Evolutionary conservation across 1,284 basidiomycete species (phyloP).

Genomic region (Cystobasidium pallidum): DNA sequence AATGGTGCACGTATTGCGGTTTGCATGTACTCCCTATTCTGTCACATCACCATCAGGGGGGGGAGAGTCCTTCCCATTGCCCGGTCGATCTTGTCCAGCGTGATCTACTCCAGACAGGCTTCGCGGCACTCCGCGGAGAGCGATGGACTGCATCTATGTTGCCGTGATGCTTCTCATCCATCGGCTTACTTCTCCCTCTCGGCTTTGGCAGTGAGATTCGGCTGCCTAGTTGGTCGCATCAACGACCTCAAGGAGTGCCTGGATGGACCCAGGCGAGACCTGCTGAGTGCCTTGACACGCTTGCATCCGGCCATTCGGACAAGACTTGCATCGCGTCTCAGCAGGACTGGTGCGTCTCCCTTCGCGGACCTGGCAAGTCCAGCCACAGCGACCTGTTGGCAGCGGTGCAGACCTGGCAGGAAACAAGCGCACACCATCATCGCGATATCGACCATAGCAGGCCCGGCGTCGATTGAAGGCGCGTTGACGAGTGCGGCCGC

Average conservation of each 20-base stretch:
- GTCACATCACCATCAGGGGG: too few relatives aligned
- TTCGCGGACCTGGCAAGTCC: background rate
- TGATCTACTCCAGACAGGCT: background rate
- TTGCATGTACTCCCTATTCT: background rate
- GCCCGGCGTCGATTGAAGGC: background rate
- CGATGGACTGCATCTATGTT: too few relatives aligned
- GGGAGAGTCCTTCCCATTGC: background rate
- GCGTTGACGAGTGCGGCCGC: background rate
- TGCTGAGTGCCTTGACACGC: too few relatives aligned
- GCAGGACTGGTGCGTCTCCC: background rate
- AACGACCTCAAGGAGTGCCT: background rate
- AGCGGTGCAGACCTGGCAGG: constrained; percentile 1
- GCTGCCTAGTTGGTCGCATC: background rate
- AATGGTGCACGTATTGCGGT: background rate
- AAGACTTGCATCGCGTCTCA: background rate
- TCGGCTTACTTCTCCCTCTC: background rate
- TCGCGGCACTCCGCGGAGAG: too few relatives aligned
- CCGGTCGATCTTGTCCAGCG: background rate
- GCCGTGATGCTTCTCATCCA: too few relatives aligned
- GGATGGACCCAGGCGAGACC: too few relatives aligned
- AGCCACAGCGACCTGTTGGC: background rate
- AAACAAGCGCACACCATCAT: constrained; percentile 3
- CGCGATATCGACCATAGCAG: background rate
- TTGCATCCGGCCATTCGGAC: too few relatives aligned
- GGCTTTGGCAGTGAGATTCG: background rate